Conservation (phyloP, 371 early-diverging fungal species). For the Zychaea mexicana region DNA sequence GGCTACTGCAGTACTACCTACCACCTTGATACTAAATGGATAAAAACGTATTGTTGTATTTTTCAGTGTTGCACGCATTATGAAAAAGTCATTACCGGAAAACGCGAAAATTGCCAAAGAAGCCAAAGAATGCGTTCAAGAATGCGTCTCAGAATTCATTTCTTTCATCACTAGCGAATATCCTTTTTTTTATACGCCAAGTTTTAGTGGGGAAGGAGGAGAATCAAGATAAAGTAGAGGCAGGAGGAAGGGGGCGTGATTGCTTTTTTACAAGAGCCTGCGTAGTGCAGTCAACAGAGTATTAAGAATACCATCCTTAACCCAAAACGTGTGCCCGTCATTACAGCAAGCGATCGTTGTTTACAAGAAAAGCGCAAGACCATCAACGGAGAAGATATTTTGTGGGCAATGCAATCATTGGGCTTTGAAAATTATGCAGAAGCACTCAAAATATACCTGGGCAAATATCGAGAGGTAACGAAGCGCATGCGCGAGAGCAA, state of each 20-base stretch:
- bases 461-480: conserved; percentile 90
- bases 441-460: conserved; percentile 90
- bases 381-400: conserved; percentile 99
- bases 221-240: no score
- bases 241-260: no score
- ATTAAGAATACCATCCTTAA: conserved; percentile 14
- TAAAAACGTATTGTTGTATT: conserved; percentile 15
- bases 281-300: background rate
- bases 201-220: background rate
- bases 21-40: background rate
- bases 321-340: conserved; percentile 16
- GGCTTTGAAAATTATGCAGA: conserved; percentile 99
- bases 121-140: conserved; percentile 98
- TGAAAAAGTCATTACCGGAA: conserved; percentile 98
- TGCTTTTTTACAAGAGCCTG: no score
- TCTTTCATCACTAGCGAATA: conserved; percentile 98
- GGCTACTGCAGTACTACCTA: no score
- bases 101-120: conserved; percentile 99
- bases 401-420: conserved; percentile 98
- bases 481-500: no score
- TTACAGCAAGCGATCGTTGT: conserved; percentile 91
- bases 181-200: conserved; percentile 20
- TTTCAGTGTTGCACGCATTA: conserved; percentile 97
- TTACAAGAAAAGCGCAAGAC: conserved; percentile 97
- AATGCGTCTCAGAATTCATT: conserved; percentile 99